Conservation (phyloP, 805 yeast genomes). For the Kazachstania kunashirensis region DNA sequence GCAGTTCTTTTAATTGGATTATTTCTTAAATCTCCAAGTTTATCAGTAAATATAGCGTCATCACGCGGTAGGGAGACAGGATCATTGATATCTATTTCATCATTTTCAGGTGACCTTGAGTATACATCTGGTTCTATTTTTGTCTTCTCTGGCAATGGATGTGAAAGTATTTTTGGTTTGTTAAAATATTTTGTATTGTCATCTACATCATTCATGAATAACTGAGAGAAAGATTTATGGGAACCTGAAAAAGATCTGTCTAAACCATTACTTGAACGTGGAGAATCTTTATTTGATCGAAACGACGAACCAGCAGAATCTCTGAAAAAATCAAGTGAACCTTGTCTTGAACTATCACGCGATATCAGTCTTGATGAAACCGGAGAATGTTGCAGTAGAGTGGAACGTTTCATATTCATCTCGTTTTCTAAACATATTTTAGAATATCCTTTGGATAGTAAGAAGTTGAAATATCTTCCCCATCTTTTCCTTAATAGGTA, state of each 20-base stretch:
- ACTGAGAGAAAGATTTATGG: background rate
- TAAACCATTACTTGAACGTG: background rate
- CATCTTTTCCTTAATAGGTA: slow-evolving; percentile 59
- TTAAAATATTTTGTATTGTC: background rate
- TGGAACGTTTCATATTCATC: slow-evolving; percentile 1
- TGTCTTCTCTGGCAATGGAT: background rate
- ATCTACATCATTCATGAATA: background rate
- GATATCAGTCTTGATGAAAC: slow-evolving; percentile 5
- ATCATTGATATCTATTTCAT: slow-evolving; percentile 13
- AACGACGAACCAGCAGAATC: slow-evolving; percentile 13
- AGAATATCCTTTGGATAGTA: slow-evolving; percentile 56
- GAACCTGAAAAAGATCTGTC: background rate
- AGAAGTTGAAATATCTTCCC: slow-evolving; percentile 61
- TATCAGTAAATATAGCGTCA: background rate
- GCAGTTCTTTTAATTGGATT: slow-evolving; percentile 2
- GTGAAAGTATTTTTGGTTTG: background rate
- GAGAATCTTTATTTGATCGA: background rate
- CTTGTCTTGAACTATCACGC: slow-evolving; percentile 1
- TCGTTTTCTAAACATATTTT: slow-evolving; percentile 34
- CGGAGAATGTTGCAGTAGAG: background rate
- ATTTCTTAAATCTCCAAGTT: background rate
- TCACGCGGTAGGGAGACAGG: slow-evolving; percentile 6
- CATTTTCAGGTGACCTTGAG: slow-evolving; percentile 2
- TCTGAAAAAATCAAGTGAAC: slow-evolving; percentile 3
- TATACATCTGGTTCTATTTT: background rate